Conservation (phyloP, 192 early-diverging fungal species). For the Coemansia sp. region DNA sequence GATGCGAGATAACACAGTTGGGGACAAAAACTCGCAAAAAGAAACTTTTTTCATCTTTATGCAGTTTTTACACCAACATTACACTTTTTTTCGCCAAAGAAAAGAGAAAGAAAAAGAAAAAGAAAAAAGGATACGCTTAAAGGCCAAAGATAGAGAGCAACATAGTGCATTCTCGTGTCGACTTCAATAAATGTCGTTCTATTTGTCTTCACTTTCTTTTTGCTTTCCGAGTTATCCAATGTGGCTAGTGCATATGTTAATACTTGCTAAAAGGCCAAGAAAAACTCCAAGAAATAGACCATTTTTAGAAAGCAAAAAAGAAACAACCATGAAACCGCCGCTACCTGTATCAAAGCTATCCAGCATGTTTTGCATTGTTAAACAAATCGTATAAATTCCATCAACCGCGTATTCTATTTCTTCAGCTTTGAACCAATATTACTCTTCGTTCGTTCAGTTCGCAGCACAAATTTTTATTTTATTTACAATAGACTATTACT, state of each 20-base stretch:
- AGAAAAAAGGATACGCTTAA: not conserved
- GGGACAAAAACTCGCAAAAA: not conserved
- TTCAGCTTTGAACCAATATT: not conserved
- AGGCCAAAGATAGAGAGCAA: not conserved
- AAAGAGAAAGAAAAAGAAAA: not conserved
- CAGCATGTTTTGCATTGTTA: not conserved
- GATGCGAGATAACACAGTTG: too few relatives aligned
- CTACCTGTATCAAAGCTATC: not conserved
- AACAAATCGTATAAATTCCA: conserved; percentile 1
- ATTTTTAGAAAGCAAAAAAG: not conserved
- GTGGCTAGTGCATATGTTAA: not conserved
- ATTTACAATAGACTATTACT: not conserved
- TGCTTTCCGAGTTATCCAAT: not conserved
- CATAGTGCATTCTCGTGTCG: not conserved
- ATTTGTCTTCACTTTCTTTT: not conserved
- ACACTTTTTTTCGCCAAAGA: not conserved
- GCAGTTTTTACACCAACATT: too few relatives aligned
- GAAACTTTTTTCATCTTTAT: not conserved
- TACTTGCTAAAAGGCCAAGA: not conserved
- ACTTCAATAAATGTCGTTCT: not conserved
- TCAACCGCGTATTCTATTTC: not conserved
- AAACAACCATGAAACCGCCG: not conserved
- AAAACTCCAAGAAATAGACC: not conserved
- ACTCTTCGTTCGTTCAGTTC: not conserved
- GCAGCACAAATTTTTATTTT: not conserved